These are phyloP conservation scores for Parmelia sp. DNA, from an alignment of 495 filamentous ascomycete genomes.

Conservation along the genomic window DNA sequence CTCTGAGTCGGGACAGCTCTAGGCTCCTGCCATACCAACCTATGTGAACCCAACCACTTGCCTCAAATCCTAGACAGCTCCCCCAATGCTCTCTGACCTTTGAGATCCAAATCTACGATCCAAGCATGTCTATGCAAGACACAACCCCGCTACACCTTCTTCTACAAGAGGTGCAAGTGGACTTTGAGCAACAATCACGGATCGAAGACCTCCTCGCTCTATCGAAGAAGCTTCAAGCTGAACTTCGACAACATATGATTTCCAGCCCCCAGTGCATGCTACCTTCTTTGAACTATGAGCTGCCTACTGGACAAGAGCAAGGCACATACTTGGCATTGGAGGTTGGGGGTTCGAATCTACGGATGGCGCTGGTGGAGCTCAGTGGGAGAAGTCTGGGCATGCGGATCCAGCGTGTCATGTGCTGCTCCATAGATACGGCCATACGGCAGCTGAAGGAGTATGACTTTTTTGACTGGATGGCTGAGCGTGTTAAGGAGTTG, in stretches of 20 bases:
- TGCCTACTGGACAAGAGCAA: constrained; percentile 54
- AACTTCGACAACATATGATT: constrained; percentile 49
- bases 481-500: constrained; percentile 49
- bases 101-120: neutral
- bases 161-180: constrained; percentile 18
- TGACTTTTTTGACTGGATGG: constrained; percentile 66
- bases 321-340: constrained; percentile 59
- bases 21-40: neutral
- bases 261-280: constrained; percentile 56
- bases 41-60: neutral
- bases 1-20: neutral
- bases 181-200: constrained; percentile 18
- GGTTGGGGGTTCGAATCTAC: constrained; percentile 62
- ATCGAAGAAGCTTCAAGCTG: constrained; percentile 53
- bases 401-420: constrained; percentile 45
- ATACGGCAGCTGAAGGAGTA: constrained; percentile 49
- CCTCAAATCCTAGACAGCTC: neutral
- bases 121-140: neutral
- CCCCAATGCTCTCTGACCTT: neutral
- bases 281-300: constrained; percentile 57
- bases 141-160: constrained; percentile 17
- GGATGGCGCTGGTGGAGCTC: constrained; percentile 56
- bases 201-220: constrained; percentile 33
- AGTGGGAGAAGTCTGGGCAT: constrained; percentile 39
- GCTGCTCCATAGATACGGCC: constrained; percentile 48